Evolutionary conservation across 768 basidiomycete species (phyloP), one percentile per base, ranked within the genome.

Genomic region (Termitomyces sp.): DNA sequence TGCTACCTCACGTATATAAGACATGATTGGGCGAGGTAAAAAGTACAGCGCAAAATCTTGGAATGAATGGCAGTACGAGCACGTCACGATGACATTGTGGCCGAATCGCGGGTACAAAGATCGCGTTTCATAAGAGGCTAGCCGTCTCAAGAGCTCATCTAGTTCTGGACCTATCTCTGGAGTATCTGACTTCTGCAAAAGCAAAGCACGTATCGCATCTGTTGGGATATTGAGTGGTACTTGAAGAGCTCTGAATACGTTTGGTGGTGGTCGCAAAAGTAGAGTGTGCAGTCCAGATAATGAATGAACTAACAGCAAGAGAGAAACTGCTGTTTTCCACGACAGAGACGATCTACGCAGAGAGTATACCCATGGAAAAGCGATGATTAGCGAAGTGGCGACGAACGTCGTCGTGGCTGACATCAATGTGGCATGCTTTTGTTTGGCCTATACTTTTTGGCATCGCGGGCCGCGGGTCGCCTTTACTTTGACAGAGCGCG

Each of bases 61-160:
- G 52, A 75, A 75, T 14, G 84, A 80, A 22, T 75, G 77, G 68
- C 89, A 91, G 66, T 85, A 82, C n/a, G 76, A 76, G 70, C 89
- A 91, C 8, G 76, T 78, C 46, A 83, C 74, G 16, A 91, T 69
- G 5, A 82, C 80, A 28, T 77, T 68, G 68, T 91, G 89, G 24
- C 89, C 89, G 59, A 89, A 87, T 57, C 89, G 88, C 61, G 65
- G 63, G 64, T 88, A 91, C 46, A 80, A 65, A 0, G 75, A 70
- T 55, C 89, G 79, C 58, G 77, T 70, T 38, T 87, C 87, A 63
- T 81, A 79, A 20, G 80, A 78, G 32, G 76, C 75, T 12, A 91
- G 72, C 48, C 80, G 76, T 56, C 72, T 79, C 54, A 90, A 68
- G 38, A 90, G 72, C 32, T 68, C 66, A 40, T 85, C 80, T 40